These are phyloP conservation scores for Mycena rosella DNA, from an alignment of 768 basidiomycete species.

Conservation along the genomic window DNA sequence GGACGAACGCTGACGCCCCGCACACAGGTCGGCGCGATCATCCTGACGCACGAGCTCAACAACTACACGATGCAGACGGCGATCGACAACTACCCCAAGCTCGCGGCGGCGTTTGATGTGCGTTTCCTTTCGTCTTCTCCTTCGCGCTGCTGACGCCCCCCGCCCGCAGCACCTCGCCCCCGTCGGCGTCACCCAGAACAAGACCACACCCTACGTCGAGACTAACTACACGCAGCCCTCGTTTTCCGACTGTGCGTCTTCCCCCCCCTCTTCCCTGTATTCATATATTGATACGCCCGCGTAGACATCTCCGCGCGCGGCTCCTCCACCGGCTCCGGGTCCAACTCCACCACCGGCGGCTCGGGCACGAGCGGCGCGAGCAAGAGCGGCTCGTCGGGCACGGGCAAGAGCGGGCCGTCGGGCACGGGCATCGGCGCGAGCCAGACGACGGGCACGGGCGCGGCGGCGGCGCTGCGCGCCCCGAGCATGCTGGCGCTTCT, in stretches of 20 bases:
- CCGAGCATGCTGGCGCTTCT: too few relatives aligned
- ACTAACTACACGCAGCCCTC: conserved; percentile 54
- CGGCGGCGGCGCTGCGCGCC: too few relatives aligned
- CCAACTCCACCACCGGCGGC: too few relatives aligned
- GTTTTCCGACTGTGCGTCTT: conserved; percentile 60
- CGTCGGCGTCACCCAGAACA: conserved; percentile 64
- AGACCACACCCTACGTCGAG: conserved; percentile 67
- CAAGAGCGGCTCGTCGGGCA: too few relatives aligned
- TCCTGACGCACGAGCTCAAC: conserved; percentile 68
- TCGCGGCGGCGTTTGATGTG: conserved; percentile 62
- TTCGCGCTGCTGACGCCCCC: neutral
- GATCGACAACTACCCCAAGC: conserved; percentile 59
- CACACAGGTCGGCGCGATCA: conserved; percentile 29
- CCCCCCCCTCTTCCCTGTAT: too few relatives aligned
- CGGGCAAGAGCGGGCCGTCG: too few relatives aligned
- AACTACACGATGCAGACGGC: conserved; percentile 73
- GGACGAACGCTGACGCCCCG: neutral
- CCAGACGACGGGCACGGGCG: too few relatives aligned
- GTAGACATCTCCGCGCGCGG: too few relatives aligned
- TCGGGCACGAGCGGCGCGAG: too few relatives aligned
- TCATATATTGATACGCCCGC: too few relatives aligned
- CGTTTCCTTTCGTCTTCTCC: conserved; percentile 18
- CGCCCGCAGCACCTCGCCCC: conserved; percentile 60
- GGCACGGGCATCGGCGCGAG: too few relatives aligned
- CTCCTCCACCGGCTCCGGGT: too few relatives aligned